Conservation (phyloP, 2,329 filamentous ascomycete species). For the Fusarium subglutinans region DNA sequence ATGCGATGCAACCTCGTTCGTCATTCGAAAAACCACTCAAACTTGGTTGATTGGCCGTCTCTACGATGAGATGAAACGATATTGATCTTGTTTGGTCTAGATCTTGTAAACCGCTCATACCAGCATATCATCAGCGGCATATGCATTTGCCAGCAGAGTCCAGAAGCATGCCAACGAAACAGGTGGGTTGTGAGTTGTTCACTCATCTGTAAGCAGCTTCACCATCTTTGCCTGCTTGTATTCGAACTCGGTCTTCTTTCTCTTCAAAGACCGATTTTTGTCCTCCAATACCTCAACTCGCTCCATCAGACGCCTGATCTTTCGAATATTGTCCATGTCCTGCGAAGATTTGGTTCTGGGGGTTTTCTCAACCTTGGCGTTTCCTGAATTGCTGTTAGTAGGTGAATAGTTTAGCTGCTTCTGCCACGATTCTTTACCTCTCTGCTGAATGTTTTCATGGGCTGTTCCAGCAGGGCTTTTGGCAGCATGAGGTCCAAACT, state of each 20-base stretch:
- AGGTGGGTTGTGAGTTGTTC: no score
- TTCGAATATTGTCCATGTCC: neutral
- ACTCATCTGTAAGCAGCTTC: no score
- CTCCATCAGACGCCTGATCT: neutral
- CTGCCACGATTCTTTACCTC: neutral
- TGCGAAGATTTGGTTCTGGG: neutral
- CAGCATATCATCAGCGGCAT: constrained; percentile 16
- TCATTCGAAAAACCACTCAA: constrained; percentile 8
- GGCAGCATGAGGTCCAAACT: no score
- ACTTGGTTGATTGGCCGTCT: neutral
- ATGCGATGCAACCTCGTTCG: constrained; percentile 19
- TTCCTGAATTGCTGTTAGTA: neutral
- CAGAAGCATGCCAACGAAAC: no score
- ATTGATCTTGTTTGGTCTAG: neutral
- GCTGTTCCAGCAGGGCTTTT: neutral
- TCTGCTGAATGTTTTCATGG: neutral
- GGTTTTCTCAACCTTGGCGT: no score
- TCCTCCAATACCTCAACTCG: neutral
- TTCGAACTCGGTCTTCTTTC: no score
- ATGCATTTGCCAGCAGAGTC: constrained; percentile 9
- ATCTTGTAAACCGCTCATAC: constrained; percentile 17
- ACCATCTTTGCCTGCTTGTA: no score
- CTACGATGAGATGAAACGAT: neutral
- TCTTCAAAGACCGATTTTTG: no score
- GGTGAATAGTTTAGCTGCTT: fast-evolving